Conservation (phyloP, 2,329 filamentous ascomycete genomes). For the Colletotrichum trifolii region DNA sequence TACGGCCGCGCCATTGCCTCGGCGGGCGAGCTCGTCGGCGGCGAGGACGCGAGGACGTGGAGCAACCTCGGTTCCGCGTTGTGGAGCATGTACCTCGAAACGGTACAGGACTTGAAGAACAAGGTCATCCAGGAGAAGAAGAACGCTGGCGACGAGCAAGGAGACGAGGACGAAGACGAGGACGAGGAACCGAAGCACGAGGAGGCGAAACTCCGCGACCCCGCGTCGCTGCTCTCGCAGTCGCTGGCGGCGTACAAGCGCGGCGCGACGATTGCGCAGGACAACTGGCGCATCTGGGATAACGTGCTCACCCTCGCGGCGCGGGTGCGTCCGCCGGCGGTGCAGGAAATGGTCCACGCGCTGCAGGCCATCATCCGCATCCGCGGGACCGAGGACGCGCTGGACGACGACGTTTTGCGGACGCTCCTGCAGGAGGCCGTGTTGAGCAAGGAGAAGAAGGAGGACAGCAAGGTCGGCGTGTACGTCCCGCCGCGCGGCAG, state of each 20-base stretch:
- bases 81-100: conserved; percentile 73
- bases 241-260: conserved; percentile 88
- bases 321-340: conserved; percentile 79
- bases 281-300: conserved; percentile 95
- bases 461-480: conserved; percentile 42
- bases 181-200: conserved; percentile 5
- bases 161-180: conserved; percentile 39
- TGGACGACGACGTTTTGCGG: conserved; percentile 80
- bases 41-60: conserved; percentile 92
- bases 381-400: conserved; percentile 78
- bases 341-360: conserved; percentile 80
- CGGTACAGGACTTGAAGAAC: conserved; percentile 50
- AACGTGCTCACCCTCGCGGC: conserved; percentile 91
- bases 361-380: conserved; percentile 81
- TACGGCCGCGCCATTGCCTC: conserved; percentile 84
- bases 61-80: conserved; percentile 92
- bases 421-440: conserved; percentile 79
- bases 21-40: conserved; percentile 72
- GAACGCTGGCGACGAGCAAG: conserved; percentile 40
- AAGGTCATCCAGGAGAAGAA: conserved; percentile 34
- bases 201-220: conserved; percentile 52
- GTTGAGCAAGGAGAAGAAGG: conserved; percentile 51
- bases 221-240: conserved; percentile 74
- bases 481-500: conserved; percentile 67
- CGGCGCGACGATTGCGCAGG: conserved; percentile 83